These are phyloP conservation scores for Peniophora sp. DNA, from an alignment of 1,284 basidiomycete species.

Conservation along the genomic window DNA sequence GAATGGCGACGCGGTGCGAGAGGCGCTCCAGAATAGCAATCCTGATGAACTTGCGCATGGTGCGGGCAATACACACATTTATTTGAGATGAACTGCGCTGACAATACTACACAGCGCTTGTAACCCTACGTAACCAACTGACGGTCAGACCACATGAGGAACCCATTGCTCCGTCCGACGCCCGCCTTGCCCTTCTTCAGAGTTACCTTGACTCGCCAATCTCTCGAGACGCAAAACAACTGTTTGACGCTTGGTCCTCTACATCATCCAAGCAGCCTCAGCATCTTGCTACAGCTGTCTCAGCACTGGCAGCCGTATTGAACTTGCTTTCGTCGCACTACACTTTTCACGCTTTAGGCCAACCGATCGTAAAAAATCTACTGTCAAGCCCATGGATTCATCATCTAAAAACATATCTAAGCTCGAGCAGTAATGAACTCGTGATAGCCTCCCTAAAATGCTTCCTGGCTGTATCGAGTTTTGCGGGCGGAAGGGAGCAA, in stretches of 20 bases:
- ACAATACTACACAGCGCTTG: conserved; percentile 17
- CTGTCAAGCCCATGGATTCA: conserved; percentile 46
- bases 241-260: conserved; percentile 57
- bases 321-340: conserved; percentile 57
- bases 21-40: conserved; percentile 16
- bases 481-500: conserved; percentile 56
- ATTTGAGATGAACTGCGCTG: not conserved
- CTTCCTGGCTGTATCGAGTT: conserved; percentile 49
- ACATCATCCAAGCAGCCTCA: conserved; percentile 40
- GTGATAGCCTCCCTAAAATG: conserved; percentile 59
- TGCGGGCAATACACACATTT: conserved; percentile 6
- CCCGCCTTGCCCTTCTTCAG: conserved; percentile 47
- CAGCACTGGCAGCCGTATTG: conserved; percentile 48
- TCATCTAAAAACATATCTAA: conserved; percentile 50
- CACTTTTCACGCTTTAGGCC: conserved; percentile 50
- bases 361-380: conserved; percentile 50
- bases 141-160: conserved; percentile 36
- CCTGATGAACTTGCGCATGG: conserved; percentile 19
- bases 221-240: conserved; percentile 45
- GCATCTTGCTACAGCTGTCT: conserved; percentile 36
- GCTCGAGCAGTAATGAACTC: conserved; percentile 51
- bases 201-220: conserved; percentile 43
- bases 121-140: conserved; percentile 42
- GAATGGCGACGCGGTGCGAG: conserved; percentile 19
- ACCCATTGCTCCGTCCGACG: conserved; percentile 43